phyloP scores from a whole-genome alignment of 306 rosid species.

The Prunus salicina region DNA sequence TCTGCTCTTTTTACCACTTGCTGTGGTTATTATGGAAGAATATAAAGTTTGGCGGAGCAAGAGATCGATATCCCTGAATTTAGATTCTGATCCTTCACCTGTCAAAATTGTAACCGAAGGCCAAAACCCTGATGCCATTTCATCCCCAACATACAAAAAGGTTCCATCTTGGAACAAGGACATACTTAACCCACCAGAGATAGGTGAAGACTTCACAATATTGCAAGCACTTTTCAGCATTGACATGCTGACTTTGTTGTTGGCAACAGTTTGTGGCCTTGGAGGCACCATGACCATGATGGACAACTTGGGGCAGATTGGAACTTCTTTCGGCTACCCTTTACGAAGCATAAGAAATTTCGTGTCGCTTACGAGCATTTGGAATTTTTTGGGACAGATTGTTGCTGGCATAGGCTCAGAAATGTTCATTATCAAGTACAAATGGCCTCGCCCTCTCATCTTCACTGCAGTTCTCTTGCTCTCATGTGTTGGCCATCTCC shows the following conservation, averaged over 20 bases:
- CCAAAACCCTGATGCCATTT: not conserved
- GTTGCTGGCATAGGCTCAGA: constrained; percentile 10
- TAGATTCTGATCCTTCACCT: not conserved
- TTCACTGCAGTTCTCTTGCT: constrained; percentile 16
- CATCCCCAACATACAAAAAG: not conserved
- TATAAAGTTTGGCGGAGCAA: constrained; percentile 19
- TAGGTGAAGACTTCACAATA: constrained; percentile 28
- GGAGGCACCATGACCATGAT: constrained; percentile 24
- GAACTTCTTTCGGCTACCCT: constrained; percentile 31
- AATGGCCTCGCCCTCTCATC: constrained; percentile 24
- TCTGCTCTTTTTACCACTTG: constrained; percentile 55
- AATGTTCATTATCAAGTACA: constrained; percentile 17
- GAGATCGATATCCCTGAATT: constrained; percentile 1
- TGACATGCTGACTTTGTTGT: constrained; percentile 16
- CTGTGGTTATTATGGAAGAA: constrained; percentile 48
- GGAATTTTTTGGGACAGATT: constrained; percentile 18
- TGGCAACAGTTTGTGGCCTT: constrained; percentile 16
- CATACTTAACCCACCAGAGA: constrained; percentile 19
- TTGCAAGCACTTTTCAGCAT: constrained; percentile 24
- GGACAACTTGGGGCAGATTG: constrained; percentile 35
- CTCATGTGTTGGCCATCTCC: constrained; percentile 22
- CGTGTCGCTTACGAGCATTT: constrained; percentile 26
- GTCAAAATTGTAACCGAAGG: not conserved
- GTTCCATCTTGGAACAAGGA: constrained; percentile 7
- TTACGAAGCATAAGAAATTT: constrained; percentile 5